Evolutionary conservation across 2,329 filamentous ascomycete species (phyloP).

Genomic region (Aspergillus alliaceus): DNA sequence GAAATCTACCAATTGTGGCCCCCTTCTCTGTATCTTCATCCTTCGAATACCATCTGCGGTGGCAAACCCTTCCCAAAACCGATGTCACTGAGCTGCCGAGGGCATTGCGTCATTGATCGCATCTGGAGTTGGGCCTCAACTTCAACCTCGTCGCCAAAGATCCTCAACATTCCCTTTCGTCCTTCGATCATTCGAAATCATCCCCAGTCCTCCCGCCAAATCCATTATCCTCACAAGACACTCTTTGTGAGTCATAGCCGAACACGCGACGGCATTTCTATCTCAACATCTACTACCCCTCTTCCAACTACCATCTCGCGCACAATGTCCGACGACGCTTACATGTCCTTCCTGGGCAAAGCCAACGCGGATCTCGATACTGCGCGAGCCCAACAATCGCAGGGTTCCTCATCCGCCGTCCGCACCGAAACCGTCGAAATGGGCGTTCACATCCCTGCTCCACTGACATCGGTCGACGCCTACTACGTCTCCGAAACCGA

Average conservation of each 20-base stretch:
- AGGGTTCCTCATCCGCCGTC: constrained; percentile 24
- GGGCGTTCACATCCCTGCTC: constrained; percentile 60
- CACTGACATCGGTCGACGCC: constrained; percentile 57
- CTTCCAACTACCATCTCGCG: constrained; percentile 9
- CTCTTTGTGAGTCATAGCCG: neutral
- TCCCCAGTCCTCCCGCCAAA: neutral
- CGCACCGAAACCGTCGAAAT: constrained; percentile 42
- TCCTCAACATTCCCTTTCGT: neutral
- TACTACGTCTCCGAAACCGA: constrained; percentile 82
- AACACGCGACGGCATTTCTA: neutral
- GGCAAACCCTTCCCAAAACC: no score
- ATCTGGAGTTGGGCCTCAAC: constrained; percentile 13
- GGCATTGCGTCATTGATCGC: constrained; percentile 28
- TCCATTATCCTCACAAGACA: neutral
- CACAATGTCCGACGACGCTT: constrained; percentile 69
- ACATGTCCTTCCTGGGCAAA: constrained; percentile 82
- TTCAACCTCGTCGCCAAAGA: constrained; percentile 8
- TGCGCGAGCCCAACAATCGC: constrained; percentile 20
- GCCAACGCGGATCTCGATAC: constrained; percentile 68
- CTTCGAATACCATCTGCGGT: no score
- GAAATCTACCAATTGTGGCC: no score
- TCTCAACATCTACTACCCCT: neutral
- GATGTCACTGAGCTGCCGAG: constrained; percentile 13
- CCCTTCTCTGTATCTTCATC: no score
- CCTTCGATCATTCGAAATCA: neutral